Base-by-base conservation (phyloP, 2,329 filamentous ascomycete genomes). In the Balansia obtecta region DNA sequence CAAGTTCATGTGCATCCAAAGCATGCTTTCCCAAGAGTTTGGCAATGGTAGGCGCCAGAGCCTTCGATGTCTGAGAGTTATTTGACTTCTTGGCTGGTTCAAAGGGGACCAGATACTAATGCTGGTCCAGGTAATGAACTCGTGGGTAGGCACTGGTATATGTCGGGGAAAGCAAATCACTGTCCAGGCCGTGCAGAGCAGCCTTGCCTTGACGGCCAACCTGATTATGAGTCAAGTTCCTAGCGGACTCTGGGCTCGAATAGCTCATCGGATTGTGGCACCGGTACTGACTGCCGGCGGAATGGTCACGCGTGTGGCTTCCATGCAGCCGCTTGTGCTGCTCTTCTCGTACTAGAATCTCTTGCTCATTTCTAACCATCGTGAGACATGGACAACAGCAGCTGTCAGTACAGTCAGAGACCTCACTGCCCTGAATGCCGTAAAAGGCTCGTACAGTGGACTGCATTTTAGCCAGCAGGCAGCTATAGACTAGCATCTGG, bases 341-440 rank as follows among this genome's bases (percentile, higher is more conserved):
- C 38, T 46, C 56, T 45, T 67, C 59, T 30, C 66, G 63, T 20
- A 59, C 30, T 0, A 60, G 46, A 32, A 68, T 65, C 50, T 69
- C 66, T 11, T 62, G 54, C 38, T 69, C 63, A 32, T 56, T 60
- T 3, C 59, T 56, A 4, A 58, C 50, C 22, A 68, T 53, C 13
- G 63, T 59, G 1, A 49, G 12, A 40, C 51, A 57, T 4, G 66
- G 65, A 41, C 58, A 62, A 45, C 49, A 63, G 45, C 61, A 67
- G 16, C 58, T 57, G 20, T 57, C 55, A 2, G 12, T 13, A 13
- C 37, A 62, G 48, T 69, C 66, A 3, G 40, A 34, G 11, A 22
- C 33, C 0, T 50, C 42, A 8, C 42, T 48, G 22, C 65, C 64
- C 7, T 60, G 50, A 38, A 69, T 66, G 49, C 54, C 55, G 55